These are phyloP conservation scores for Crataegus laevigata DNA, from an alignment of 306 rosid genomes.

Conservation along the genomic window DNA sequence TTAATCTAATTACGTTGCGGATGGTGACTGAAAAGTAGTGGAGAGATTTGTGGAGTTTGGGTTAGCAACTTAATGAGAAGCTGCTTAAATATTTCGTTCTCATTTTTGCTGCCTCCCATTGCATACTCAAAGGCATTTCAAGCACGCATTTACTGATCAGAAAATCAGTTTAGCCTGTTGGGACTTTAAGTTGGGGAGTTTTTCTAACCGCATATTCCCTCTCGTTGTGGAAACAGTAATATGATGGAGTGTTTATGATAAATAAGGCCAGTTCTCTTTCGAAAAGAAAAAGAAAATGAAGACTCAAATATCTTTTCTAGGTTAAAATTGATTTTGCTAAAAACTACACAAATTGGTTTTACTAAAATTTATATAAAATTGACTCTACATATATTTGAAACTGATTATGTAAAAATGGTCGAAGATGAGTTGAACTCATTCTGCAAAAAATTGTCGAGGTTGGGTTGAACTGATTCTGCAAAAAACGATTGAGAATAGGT, in stretches of 20 bases:
- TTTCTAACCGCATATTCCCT: background rate
- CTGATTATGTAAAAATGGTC: no score
- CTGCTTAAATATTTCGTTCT: background rate
- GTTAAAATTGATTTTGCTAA: no score
- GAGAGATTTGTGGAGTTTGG: background rate
- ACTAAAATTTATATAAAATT: no score
- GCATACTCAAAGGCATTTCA: background rate
- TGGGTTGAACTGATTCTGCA: no score
- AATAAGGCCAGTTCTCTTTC: no score
- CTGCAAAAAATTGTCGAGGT: no score
- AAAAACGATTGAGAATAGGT: fast-evolving
- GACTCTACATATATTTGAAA: no score
- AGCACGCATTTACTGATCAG: background rate
- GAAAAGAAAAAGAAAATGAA: no score
- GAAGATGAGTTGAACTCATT: no score
- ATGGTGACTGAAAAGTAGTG: background rate
- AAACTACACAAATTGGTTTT: no score
- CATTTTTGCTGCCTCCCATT: background rate
- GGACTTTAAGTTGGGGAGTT: background rate
- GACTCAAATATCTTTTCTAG: no score
- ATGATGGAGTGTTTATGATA: background rate
- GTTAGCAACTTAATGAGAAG: background rate
- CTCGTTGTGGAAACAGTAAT: background rate
- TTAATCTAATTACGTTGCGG: no score
- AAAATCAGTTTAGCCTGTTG: background rate